Evolutionary conservation across 371 early-diverging fungal genomes (phyloP), one percentile per base, ranked within the genome.

Genomic region (Rhizomucor pusillus): DNA sequence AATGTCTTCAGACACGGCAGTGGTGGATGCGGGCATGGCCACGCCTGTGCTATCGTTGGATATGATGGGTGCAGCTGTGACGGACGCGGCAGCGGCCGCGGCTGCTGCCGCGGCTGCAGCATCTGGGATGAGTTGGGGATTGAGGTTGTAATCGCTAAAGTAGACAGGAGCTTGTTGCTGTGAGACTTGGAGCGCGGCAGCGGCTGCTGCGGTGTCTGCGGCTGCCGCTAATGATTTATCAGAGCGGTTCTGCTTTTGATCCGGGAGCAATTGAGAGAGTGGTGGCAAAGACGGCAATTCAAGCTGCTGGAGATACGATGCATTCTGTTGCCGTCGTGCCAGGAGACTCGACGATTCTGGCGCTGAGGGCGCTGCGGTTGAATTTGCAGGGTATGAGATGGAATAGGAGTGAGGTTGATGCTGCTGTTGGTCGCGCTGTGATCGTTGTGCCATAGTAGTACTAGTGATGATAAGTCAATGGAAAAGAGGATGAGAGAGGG

Each of bases 231-330:
- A 20, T 12, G 24, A 23, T 24, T 19, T 19, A 46, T 18, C n/a
- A 36, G 20, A 23, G 3, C 5, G 16, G 14, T 46, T 43, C 43
- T 22, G 41, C 16, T 45, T 35, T n/a, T 39, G 47, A 20, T 45
- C 37, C 24, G 52, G 37, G 36, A 74, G 49, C 9, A 74, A 41
- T 39, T 69, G 62, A 14, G 70, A 67, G 18, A 70, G 57, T 10
- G 71, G 63, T 23, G 75, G 71, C 39, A 69, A 43, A 18, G 59
- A 65, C 33, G 69, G 69, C 50, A 70, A 43, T 37, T 66, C 65
- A 4, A 73, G 47, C 41, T 56, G 67, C 23, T 69, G 67, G 5
- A 73, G 24, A 50, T 60, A 73, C 9, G 60, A 54, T 16, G 62
- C 56, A 10, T 35, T 58, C 43, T 73, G 73, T 39, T 73, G 67